Conservation (phyloP, 306 rosid genomes). For the Castanea mollissima region DNA sequence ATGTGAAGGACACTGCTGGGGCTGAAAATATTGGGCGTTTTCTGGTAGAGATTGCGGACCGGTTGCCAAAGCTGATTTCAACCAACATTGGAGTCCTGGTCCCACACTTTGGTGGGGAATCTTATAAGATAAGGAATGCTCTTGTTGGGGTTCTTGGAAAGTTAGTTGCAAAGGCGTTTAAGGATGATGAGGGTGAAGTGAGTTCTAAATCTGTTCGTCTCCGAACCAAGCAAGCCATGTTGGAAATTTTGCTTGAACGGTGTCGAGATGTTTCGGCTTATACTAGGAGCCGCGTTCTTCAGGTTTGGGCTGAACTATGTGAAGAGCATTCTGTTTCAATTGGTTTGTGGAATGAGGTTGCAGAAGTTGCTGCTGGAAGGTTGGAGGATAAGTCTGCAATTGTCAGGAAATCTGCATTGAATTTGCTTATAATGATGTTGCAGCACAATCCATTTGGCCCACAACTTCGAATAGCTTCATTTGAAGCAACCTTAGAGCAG, state of each 20-base stretch:
- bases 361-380: constrained; percentile 87
- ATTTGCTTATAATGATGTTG: constrained; percentile 82
- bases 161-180: constrained; percentile 76
- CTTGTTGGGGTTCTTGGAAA: constrained; percentile 87
- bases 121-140: constrained; percentile 89
- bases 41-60: constrained; percentile 85
- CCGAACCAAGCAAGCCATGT: constrained; percentile 94
- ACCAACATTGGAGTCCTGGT: constrained; percentile 84
- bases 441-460: constrained; percentile 99
- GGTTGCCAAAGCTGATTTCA: constrained; percentile 80
- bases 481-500: constrained; percentile 88
- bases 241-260: constrained; percentile 93
- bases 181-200: constrained; percentile 76
- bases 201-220: constrained; percentile 76
- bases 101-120: constrained; percentile 96
- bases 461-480: constrained; percentile 76
- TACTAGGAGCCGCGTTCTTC: constrained; percentile 94
- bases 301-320: constrained; percentile 93
- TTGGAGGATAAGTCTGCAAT: constrained; percentile 97
- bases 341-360: constrained; percentile 97
- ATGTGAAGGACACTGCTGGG: constrained; percentile 77
- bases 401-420: constrained; percentile 83
- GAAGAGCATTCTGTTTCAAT: constrained; percentile 90
- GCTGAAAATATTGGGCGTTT: constrained; percentile 94
- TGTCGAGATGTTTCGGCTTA: constrained; percentile 98